These are phyloP conservation scores for Filobasidium wieringae DNA, from an alignment of 768 basidiomycete genomes.

Conservation along the genomic window DNA sequence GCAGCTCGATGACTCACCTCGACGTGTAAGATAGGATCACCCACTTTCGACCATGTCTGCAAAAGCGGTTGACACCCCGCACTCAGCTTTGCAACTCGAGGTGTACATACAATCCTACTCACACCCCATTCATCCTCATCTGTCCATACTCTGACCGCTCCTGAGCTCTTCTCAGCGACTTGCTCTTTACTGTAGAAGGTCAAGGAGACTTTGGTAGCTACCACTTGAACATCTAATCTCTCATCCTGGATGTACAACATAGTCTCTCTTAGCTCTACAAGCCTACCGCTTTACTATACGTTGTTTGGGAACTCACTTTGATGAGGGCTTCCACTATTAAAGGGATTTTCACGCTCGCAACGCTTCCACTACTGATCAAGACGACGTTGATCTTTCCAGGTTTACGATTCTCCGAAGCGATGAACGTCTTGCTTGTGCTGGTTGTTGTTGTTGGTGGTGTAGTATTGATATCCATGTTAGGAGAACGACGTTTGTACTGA, in stretches of 20 bases:
- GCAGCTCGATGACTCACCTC: conserved; percentile 51
- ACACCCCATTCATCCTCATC: conserved; percentile 92
- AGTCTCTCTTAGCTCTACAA: conserved; percentile 48
- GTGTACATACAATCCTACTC: conserved; percentile 31
- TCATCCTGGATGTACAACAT: not conserved
- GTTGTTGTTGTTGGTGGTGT: too few relatives aligned
- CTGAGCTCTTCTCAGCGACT: conserved; percentile 39
- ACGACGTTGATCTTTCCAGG: conserved; percentile 48
- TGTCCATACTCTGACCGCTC: conserved; percentile 48
- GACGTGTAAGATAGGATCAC: conserved; percentile 90
- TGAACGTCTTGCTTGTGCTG: too few relatives aligned
- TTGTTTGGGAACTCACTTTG: not conserved
- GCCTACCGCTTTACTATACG: conserved; percentile 41
- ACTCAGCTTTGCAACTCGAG: not conserved
- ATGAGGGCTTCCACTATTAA: conserved; percentile 51
- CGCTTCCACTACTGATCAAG: conserved; percentile 83
- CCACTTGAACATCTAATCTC: conserved; percentile 60
- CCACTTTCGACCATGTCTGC: conserved; percentile 61
- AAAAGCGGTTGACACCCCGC: not conserved
- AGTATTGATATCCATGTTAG: too few relatives aligned
- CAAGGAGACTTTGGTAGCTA: conserved; percentile 64
- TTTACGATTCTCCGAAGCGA: not conserved
- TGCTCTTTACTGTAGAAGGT: conserved; percentile 58
- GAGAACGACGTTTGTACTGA: too few relatives aligned
- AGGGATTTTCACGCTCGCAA: conserved; percentile 86